A percentile compares a stretch with the other conserved stretches of the same genome.
phyloP scores from a whole-genome alignment of 768 basidiomycete genomes.

The Kwoniella dejecticola region DNA sequence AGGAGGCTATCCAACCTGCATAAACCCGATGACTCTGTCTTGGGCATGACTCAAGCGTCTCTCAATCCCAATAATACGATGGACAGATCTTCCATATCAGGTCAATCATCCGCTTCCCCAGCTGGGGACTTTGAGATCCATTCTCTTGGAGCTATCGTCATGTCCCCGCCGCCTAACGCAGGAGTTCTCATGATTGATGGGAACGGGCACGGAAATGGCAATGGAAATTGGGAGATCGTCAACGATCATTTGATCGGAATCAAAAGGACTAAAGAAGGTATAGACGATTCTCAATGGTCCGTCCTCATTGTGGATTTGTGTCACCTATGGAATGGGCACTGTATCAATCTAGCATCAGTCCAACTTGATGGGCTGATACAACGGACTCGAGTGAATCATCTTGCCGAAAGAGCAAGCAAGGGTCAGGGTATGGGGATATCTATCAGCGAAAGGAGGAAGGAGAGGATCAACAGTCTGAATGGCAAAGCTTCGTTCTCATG shows the following conservation, averaged over 20 bases:
- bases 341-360: slow-evolving; percentile 22
- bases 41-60: neutral
- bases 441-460: slow-evolving; percentile 25
- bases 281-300: slow-evolving; percentile 40
- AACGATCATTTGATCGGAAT: slow-evolving; percentile 24
- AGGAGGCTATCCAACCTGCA: slow-evolving; percentile 35
- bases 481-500: slow-evolving; percentile 23
- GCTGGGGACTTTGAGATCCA: slow-evolving; percentile 17
- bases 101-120: neutral
- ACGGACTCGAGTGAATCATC: slow-evolving; percentile 4
- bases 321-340: slow-evolving; percentile 36
- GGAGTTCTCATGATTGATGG: too few relatives aligned
- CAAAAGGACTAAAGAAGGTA: slow-evolving; percentile 17
- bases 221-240: slow-evolving; percentile 6
- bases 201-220: neutral
- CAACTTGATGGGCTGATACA: slow-evolving; percentile 13
- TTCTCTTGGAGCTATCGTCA: slow-evolving; percentile 11
- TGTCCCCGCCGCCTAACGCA: slow-evolving; percentile 1
- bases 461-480: slow-evolving; percentile 25
- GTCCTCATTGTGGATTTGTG: slow-evolving; percentile 34
- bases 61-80: slow-evolving; percentile 15
- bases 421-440: slow-evolving; percentile 15
- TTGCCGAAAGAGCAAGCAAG: neutral
- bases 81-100: slow-evolving; percentile 4
- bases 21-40: slow-evolving; percentile 23